Percentiles rank a stretch among this genome's conserved stretches.
These are phyloP conservation scores for Zygosaccharomyces rouxii DNA, from an alignment of 805 yeast species.

Conservation along the genomic window DNA sequence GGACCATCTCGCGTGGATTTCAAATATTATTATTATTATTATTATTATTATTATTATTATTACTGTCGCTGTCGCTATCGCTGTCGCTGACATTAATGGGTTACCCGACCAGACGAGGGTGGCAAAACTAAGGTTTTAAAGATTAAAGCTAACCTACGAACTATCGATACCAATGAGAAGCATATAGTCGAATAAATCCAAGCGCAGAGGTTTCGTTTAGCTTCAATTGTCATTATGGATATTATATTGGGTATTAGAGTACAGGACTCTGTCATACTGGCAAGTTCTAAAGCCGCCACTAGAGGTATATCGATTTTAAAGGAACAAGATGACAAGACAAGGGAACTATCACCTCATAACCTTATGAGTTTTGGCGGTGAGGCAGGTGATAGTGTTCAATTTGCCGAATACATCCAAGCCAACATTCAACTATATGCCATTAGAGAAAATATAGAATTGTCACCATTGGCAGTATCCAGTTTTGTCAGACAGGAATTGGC, in stretches of 20 bases:
- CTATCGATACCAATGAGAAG: background rate
- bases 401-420: conserved; percentile 92
- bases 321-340: conserved; percentile 74
- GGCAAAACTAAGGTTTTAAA: conserved; percentile 2
- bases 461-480: conserved; percentile 82
- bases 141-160: background rate
- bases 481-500: conserved; percentile 88
- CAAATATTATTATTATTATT: background rate
- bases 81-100: background rate
- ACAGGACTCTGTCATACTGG: conserved; percentile 74
- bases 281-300: conserved; percentile 92
- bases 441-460: conserved; percentile 76
- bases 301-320: conserved; percentile 83
- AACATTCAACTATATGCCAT: conserved; percentile 83
- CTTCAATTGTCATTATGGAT: conserved; percentile 55
- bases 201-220: background rate
- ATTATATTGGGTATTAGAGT: conserved; percentile 82
- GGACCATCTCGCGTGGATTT: too few relatives aligned
- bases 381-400: conserved; percentile 92
- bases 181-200: too few relatives aligned
- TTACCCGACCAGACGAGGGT: conserved; percentile 3
- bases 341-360: conserved; percentile 66
- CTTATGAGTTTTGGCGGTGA: conserved; percentile 92
- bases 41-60: background rate
- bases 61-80: background rate